Evolutionary conservation across 2,329 filamentous ascomycete species (phyloP).

Genomic region (Claviceps cyperi): DNA sequence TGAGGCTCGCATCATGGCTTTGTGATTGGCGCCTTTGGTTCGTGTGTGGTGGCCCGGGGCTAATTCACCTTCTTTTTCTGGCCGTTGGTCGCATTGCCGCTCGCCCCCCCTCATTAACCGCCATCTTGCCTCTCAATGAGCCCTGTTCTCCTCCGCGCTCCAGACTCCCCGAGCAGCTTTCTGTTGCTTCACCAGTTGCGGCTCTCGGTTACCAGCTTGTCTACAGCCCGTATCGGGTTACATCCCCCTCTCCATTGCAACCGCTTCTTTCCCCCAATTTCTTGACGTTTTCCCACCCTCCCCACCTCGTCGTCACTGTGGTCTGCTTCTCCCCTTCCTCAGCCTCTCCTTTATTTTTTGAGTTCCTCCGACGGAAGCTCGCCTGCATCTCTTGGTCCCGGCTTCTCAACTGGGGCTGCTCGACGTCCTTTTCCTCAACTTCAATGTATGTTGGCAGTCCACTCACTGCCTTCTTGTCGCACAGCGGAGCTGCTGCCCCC

Average conservation of each 20-base stretch:
- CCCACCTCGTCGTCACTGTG: background rate
- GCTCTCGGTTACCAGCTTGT: background rate
- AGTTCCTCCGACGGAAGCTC: constrained; percentile 25
- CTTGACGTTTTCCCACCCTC: background rate
- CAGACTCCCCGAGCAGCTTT: background rate
- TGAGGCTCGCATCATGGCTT: background rate
- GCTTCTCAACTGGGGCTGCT: background rate
- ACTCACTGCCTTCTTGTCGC: constrained; percentile 4
- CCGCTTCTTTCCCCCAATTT: background rate
- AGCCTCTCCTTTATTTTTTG: background rate
- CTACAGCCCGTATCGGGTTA: constrained; percentile 4
- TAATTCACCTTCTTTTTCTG: constrained; percentile 8
- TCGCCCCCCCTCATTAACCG: background rate
- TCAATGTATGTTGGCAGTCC: background rate
- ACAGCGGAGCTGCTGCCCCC: constrained; percentile 7
- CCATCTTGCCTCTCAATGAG: constrained; percentile 1
- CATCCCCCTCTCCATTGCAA: constrained; percentile 4
- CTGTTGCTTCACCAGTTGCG: background rate
- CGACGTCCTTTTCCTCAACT: background rate
- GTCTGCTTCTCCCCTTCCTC: background rate
- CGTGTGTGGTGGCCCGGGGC: constrained; percentile 5
- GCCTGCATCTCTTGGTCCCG: constrained; percentile 36
- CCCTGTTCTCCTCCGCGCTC: constrained; percentile 1
- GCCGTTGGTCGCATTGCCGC: constrained; percentile 5
- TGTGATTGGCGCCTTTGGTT: constrained; percentile 6